phyloP scores from a whole-genome alignment of 768 basidiomycete species.

The Leccinum imitatum region DNA sequence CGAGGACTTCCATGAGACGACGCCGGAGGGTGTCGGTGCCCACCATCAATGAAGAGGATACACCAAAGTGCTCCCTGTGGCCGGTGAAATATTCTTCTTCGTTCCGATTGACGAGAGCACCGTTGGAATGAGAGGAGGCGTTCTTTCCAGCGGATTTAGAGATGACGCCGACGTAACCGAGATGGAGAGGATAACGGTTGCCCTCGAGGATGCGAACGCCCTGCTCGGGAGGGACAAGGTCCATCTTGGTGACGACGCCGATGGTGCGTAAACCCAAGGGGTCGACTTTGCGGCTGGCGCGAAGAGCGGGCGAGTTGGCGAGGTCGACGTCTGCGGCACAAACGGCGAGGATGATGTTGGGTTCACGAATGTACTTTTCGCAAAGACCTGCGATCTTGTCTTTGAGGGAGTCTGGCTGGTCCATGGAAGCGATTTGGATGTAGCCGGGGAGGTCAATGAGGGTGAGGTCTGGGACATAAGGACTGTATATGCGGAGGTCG shows the following conservation, averaged over 20 bases:
- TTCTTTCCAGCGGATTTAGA: conserved; percentile 71
- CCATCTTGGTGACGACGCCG: conserved; percentile 99
- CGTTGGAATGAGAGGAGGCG: conserved; percentile 47
- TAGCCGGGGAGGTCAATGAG: conserved; percentile 98
- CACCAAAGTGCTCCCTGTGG: conserved; percentile 62
- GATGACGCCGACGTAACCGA: conserved; percentile 97
- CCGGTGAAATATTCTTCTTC: conserved; percentile 69
- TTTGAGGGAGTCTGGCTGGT: conserved; percentile 93
- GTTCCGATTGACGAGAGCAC: conserved; percentile 49
- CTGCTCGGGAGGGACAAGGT: conserved; percentile 83
- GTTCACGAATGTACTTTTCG: conserved; percentile 97
- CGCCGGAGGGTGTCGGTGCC: conserved; percentile 89
- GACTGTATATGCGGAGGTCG: conserved; percentile 94
- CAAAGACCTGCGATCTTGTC: conserved; percentile 89
- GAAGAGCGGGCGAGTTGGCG: conserved; percentile 93
- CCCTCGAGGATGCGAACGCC: conserved; percentile 82
- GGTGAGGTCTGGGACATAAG: conserved; percentile 94
- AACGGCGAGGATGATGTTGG: conserved; percentile 99
- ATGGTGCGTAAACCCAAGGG: conserved; percentile 94
- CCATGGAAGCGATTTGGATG: conserved; percentile 90
- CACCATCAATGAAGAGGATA: conserved; percentile 71
- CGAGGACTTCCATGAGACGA: conserved; percentile 94
- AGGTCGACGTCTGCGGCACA: conserved; percentile 99
- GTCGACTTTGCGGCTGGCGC: conserved; percentile 92
- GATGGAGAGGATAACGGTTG: conserved; percentile 93